Conservation (phyloP, 371 early-diverging fungal species). For the Syncephalastrum contaminatum region DNA sequence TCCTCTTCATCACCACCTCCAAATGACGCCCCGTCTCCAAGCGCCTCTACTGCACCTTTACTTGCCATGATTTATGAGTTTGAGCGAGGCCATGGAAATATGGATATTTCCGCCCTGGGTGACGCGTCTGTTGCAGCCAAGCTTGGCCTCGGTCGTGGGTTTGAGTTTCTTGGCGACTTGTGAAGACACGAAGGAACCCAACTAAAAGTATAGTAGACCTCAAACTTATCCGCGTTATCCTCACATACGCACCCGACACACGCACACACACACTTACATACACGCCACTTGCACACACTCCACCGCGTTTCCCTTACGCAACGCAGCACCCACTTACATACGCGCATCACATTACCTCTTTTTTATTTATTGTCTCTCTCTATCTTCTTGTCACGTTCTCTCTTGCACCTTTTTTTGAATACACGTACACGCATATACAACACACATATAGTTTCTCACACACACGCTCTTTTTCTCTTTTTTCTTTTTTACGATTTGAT, state of each 20-base stretch:
- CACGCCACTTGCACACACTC: too few relatives aligned
- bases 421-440: too few relatives aligned
- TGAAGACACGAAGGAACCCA: constrained; percentile 2
- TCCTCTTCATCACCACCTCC: not conserved
- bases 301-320: too few relatives aligned
- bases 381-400: too few relatives aligned
- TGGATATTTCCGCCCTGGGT: constrained; percentile 28
- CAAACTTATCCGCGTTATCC: too few relatives aligned
- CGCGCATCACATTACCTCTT: too few relatives aligned
- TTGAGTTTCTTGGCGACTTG: constrained; percentile 22
- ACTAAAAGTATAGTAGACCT: constrained; percentile 4
- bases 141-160: constrained; percentile 20
- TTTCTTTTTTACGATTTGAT: too few relatives aligned
- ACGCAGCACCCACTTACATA: too few relatives aligned
- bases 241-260: not conserved
- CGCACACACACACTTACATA: not conserved
- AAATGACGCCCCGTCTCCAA: not conserved
- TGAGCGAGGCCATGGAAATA: constrained; percentile 49
- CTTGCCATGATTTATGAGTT: constrained; percentile 55
- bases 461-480: too few relatives aligned
- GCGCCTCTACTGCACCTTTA: constrained; percentile 21
- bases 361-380: too few relatives aligned
- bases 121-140: constrained; percentile 13
- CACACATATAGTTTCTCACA: too few relatives aligned
- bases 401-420: too few relatives aligned